phyloP scores from a whole-genome alignment of 257 asterid genomes.

The Solanum appendiculatum region DNA sequence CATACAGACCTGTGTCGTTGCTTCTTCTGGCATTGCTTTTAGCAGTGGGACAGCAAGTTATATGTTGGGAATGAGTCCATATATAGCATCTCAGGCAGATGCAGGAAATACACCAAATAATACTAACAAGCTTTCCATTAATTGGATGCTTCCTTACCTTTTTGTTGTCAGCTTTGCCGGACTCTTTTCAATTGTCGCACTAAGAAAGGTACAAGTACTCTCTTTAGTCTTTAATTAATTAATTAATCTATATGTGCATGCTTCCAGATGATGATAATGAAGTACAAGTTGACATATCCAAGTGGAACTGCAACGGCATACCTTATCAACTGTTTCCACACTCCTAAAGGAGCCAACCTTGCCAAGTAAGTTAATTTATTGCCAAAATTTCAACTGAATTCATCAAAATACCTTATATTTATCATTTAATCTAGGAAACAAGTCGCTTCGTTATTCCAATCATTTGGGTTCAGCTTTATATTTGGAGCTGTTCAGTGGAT shows the following conservation, averaged over 20 bases:
- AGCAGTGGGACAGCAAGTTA: background rate
- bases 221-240: too few relatives aligned
- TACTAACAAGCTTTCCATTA: background rate
- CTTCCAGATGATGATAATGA: background rate
- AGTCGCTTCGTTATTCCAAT: background rate
- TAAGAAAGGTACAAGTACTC: background rate
- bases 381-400: background rate
- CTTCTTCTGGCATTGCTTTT: background rate
- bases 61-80: background rate
- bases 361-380: background rate
- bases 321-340: background rate
- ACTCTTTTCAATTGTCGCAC: background rate
- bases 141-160: background rate
- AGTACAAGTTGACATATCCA: background rate
- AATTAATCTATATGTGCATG: too few relatives aligned
- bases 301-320: background rate
- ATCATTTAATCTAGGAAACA: background rate
- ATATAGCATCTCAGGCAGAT: background rate
- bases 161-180: background rate
- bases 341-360: background rate
- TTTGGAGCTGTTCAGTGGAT: background rate
- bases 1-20: background rate
- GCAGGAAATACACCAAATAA: background rate
- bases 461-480: background rate
- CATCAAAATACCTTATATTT: too few relatives aligned